Base-by-base conservation (phyloP, 257 asterid species). In the Osmanthus fragrans region DNA sequence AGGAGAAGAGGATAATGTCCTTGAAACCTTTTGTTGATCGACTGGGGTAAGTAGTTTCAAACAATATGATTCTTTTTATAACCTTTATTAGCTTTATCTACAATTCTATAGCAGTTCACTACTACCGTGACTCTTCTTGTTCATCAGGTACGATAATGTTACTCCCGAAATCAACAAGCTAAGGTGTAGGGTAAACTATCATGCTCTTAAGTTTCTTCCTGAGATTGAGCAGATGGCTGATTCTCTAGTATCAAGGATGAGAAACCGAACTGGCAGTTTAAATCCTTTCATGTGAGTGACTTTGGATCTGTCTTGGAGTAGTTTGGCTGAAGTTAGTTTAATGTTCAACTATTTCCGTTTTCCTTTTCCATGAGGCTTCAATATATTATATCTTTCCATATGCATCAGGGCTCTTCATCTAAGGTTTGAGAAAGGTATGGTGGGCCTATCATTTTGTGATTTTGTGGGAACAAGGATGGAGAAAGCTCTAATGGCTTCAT, bases 351-450 rank as follows among this genome's bases (percentile, higher is more conserved):
- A 60, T 58, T 72, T 29, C n/a, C n/a, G 8, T 32, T 74, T 40
- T 73, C 58, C 60, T 45, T 54, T 76, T 69, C 68, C 73, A 56
- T 15, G 36, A 70, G 74, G 70, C 39, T 74, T 77, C 23, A 73
- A 56, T 29, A 7, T 49, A 18, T 74, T 42, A 64, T 77, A 37
- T 33, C 49, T 72, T 18, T 51, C 34, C 29, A 25, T 19, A 9
- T 74, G 30, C 77, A 81, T 82, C 90, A 96, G 99, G 99, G 98
- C 99, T 84, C 98, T 96, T 87, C 99, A 96, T 83, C 82, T 96
- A 73, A 89, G 99, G 85, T 96, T 96, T 84, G 99, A 96, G 85
- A 96, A 96, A 88, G 99, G 99, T 83, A 96, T 96, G 99, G 99
- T 96, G 74, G 99, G 99, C 81, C 97, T 96, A 39, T 96, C 98